phyloP scores from a whole-genome alignment of 345 rosid genomes.

The Corchorus capsularis region DNA sequence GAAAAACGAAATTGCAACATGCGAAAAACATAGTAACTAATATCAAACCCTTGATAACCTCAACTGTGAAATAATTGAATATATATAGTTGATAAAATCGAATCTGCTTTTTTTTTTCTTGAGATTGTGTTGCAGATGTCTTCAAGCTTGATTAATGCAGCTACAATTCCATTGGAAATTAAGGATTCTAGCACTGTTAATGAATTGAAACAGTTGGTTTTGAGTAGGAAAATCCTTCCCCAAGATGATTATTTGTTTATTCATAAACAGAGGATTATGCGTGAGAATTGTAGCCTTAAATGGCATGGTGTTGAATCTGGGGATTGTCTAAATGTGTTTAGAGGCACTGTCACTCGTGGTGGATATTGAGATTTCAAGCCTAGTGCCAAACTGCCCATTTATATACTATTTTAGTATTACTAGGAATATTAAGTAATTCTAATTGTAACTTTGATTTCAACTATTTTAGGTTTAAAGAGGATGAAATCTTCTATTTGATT shows the following conservation, averaged over 20 bases:
- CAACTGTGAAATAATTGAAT: no score
- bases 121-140: conserved; percentile 67
- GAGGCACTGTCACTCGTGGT: conserved; percentile 57
- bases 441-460: no score
- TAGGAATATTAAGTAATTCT: no score
- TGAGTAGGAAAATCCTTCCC: conserved; percentile 55
- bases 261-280: conserved; percentile 85
- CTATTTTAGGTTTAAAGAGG: no score
- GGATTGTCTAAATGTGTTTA: conserved; percentile 70
- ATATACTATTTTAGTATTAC: no score
- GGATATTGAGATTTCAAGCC: conserved; percentile 17
- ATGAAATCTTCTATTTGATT: no score
- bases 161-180: conserved; percentile 64
- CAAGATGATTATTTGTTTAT: conserved; percentile 76
- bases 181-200: conserved; percentile 59
- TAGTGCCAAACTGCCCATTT: not conserved
- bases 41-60: no score
- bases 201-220: conserved; percentile 53
- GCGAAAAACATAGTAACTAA: not conserved
- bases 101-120: conserved; percentile 10
- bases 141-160: conserved; percentile 68
- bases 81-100: not conserved
- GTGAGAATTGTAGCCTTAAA: conserved; percentile 61
- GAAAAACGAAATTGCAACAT: conserved; percentile 63
- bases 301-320: conserved; percentile 85